Percentiles rank a stretch among this genome's conserved stretches.
phyloP scores from a whole-genome alignment of 2,329 filamentous ascomycete species.

The Hypoxylon sp. region DNA sequence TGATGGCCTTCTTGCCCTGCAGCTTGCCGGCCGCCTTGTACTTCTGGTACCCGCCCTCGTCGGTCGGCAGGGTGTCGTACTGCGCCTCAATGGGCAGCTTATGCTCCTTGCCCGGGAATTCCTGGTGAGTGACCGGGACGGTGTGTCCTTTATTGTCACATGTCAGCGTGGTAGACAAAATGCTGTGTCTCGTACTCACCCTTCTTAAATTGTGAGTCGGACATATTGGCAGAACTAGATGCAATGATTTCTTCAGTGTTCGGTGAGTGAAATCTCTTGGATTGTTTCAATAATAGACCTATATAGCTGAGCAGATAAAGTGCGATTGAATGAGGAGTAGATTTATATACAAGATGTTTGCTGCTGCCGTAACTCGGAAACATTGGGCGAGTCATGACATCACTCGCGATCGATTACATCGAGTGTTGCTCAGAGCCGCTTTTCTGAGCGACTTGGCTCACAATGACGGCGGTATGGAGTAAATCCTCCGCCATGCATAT shows the following conservation, averaged over 20 bases:
- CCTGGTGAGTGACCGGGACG: constrained; percentile 56
- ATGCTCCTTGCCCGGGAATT: constrained; percentile 58
- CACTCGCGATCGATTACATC: constrained; percentile 35
- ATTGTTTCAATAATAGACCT: constrained; percentile 2
- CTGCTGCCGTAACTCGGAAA: constrained; percentile 24
- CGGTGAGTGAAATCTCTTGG: constrained; percentile 8
- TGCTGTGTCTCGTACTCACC: no score
- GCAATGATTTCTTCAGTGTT: neutral
- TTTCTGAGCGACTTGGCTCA: constrained; percentile 37
- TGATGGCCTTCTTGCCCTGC: constrained; percentile 78
- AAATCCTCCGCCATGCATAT: constrained; percentile 32
- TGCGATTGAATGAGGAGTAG: constrained; percentile 3
- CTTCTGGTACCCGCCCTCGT: constrained; percentile 73
- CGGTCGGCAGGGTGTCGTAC: constrained; percentile 74
- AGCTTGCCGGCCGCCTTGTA: constrained; percentile 84
- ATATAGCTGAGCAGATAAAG: neutral
- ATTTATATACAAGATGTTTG: constrained; percentile 18
- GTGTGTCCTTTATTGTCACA: constrained; percentile 50
- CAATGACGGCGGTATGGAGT: constrained; percentile 41
- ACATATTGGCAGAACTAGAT: constrained; percentile 37
- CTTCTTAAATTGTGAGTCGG: constrained; percentile 52
- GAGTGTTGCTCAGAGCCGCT: constrained; percentile 40
- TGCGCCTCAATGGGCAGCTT: constrained; percentile 68
- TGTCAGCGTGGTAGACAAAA: no score
- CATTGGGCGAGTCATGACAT: constrained; percentile 45